Evolutionary conservation across 192 early-diverging fungal species (phyloP).

Genomic region (Backusella mclennaniae): DNA sequence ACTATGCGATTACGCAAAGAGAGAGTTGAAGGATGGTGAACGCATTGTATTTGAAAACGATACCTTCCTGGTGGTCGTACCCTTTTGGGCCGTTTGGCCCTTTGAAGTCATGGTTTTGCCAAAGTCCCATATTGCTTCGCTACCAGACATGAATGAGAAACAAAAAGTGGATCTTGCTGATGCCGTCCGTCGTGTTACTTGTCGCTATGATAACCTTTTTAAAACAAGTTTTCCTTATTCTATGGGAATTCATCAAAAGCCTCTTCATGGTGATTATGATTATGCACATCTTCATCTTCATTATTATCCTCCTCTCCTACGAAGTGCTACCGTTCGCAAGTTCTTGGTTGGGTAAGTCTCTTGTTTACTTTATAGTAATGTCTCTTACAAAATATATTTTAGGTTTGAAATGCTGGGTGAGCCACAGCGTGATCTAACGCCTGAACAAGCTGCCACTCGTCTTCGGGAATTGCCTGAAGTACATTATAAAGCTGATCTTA

Average conservation of each 20-base stretch:
- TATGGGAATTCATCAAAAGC: constrained; percentile 93
- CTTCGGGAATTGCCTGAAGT: constrained; percentile 60
- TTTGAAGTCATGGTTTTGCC: constrained; percentile 88
- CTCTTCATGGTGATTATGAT: constrained; percentile 54
- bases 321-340: constrained; percentile 89
- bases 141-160: constrained; percentile 47
- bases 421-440: constrained; percentile 91
- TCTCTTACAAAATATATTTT: not conserved
- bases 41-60: constrained; percentile 76
- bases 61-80: constrained; percentile 80
- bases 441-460: constrained; percentile 85
- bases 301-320: constrained; percentile 93
- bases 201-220: constrained; percentile 93
- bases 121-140: constrained; percentile 57
- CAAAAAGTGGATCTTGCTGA: constrained; percentile 73
- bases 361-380: not conserved
- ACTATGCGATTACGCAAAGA: constrained; percentile 77
- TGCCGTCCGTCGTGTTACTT: constrained; percentile 72
- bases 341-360: constrained; percentile 86
- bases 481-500: constrained; percentile 49
- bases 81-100: constrained; percentile 98
- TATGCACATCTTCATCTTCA: constrained; percentile 87
- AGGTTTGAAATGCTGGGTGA: constrained; percentile 94
- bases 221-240: constrained; percentile 92
- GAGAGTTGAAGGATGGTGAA: constrained; percentile 45